Base-by-base conservation (phyloP, 768 basidiomycete genomes). In the Boletellus ananas region DNA sequence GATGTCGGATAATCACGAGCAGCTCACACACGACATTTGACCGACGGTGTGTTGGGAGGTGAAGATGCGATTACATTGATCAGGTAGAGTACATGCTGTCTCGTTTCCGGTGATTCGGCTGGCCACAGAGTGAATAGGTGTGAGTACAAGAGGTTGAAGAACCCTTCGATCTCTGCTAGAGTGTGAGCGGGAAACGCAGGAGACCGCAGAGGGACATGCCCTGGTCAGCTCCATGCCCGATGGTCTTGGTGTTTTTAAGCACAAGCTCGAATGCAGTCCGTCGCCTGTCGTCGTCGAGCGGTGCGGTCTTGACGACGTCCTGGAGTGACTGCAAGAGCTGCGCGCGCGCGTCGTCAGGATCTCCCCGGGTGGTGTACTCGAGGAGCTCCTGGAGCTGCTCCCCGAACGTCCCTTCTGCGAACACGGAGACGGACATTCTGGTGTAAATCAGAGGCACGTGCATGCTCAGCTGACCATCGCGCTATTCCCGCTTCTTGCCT, bases 351-450 rank as follows among this genome's bases (percentile, higher is more conserved):
- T 86, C 86, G 39, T 92, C 90, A 48, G 85, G 69, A 58, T 72
- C 75, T 58, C 77, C 74, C 59, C 83, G 77, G 29, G 82, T 77
- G 56, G 90, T 71, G 66, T 90, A 94, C 62, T 80, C 79, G 40
- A 90, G 79, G 34, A 93, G 73, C 62, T 93, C 90, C 62, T 80
- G 78, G 62, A 90, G 79, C 87, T 94, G 66, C 27, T 94, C 90
- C 65, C 87, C 84, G 59, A 88, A 92, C 2, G 90, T 91, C 44
- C 90, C 90, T 70, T 94, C 90, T 17, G 87, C 83, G 63, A 90
- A 92, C 57, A 92, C 81, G 51, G 90, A 83, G 49, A 92, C 75
- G 35, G 88, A 74, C 56, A 29, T 29, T 29, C 29, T 29, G 29
- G 29, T 11, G 29, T 29, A 29, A 29, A 29, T 29, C 29, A 29